Conservation (phyloP, 352 stramenopile genomes). For the Pythium pectinolyticum region DNA sequence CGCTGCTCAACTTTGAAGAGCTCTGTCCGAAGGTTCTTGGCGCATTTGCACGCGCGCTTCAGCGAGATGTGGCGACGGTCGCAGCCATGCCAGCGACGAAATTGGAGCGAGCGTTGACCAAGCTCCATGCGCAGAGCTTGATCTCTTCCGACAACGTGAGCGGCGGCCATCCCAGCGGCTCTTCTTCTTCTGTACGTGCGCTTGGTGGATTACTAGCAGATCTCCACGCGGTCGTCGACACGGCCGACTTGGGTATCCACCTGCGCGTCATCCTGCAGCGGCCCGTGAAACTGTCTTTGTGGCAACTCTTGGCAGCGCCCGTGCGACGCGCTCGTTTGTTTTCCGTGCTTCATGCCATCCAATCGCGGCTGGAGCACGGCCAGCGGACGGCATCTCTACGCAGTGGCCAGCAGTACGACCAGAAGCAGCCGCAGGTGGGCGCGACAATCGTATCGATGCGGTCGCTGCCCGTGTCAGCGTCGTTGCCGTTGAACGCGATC, state of each 20-base stretch:
- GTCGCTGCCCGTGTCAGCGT: no score
- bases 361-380: slow-evolving; percentile 18
- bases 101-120: slow-evolving; percentile 15
- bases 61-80: not conserved
- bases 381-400: no score
- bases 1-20: slow-evolving; percentile 25
- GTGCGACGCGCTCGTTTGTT: slow-evolving; percentile 40
- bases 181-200: no score
- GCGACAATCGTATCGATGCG: no score
- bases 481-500: no score
- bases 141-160: not conserved
- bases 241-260: slow-evolving; percentile 28
- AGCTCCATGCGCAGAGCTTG: slow-evolving; percentile 1
- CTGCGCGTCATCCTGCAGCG: slow-evolving; percentile 29
- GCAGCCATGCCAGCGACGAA: slow-evolving; percentile 24
- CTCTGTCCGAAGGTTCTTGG: slow-evolving; percentile 12
- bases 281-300: slow-evolving; percentile 36
- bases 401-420: no score
- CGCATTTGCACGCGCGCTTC: slow-evolving; percentile 14
- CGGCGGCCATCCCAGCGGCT: no score
- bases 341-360: slow-evolving; percentile 31
- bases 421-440: no score
- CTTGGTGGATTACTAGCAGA: slow-evolving; percentile 2
- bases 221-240: slow-evolving; percentile 24
- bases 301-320: slow-evolving; percentile 41